These are phyloP conservation scores for Fraxinus greggii DNA, from an alignment of 305 asterid species.

Conservation along the genomic window DNA sequence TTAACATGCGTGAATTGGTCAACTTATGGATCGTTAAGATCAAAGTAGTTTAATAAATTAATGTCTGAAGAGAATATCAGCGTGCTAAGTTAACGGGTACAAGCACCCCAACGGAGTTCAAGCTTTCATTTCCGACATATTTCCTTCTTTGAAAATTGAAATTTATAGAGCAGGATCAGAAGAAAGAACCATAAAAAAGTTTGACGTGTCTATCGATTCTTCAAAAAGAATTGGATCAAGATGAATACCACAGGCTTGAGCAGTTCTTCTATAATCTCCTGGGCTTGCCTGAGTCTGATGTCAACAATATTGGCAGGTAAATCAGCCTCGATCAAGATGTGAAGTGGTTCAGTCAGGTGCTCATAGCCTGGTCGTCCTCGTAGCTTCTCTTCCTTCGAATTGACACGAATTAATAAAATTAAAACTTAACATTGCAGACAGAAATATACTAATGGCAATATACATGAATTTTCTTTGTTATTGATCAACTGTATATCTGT, in stretches of 20 bases:
- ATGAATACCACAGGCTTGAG: conserved; percentile 79
- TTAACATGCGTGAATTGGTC: neutral
- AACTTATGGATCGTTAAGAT: neutral
- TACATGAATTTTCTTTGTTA: neutral
- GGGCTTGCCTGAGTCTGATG: conserved; percentile 71
- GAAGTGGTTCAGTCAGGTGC: conserved; percentile 83
- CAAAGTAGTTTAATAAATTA: neutral
- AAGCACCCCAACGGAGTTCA: neutral
- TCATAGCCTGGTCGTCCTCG: conserved; percentile 83
- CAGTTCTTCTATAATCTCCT: conserved; percentile 74
- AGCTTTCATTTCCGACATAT: neutral
- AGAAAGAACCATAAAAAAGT: neutral
- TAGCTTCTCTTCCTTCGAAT: conserved; percentile 73
- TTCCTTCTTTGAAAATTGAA: neutral
- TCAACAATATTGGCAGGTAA: conserved; percentile 72
- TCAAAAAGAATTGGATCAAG: conserved; percentile 13
- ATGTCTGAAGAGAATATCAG: neutral
- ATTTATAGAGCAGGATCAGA: neutral
- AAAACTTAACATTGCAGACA: conserved; percentile 3
- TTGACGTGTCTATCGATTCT: neutral
- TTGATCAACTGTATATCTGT: neutral
- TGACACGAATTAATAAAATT: conserved; percentile 19
- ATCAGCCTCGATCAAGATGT: conserved; percentile 82
- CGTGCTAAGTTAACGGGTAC: neutral
- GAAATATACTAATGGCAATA: neutral